Evolutionary conservation across 176 grass and related monocot species (phyloP), one percentile per base, ranked within the genome.

Genomic region (Tillandsia leiboldiana): DNA sequence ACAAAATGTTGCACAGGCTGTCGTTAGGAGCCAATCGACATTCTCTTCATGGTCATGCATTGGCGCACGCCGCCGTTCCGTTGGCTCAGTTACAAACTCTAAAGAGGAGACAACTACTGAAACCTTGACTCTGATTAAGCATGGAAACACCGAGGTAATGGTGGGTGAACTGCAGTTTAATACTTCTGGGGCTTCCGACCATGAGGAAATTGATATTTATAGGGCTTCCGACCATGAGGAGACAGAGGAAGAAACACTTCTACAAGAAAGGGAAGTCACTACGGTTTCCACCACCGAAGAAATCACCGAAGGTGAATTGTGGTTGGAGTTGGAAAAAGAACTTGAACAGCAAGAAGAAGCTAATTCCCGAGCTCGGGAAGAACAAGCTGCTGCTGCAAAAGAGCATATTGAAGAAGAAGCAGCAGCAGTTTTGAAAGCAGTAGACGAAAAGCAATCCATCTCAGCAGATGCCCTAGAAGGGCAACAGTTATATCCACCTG

Each of bases 1-100:
- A 53, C 93, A 97, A 42, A 90, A 81, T 81, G 84, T 97, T 73
- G 93, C 93, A 59, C 93, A 97, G 81, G 93, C 84, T 77, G 89
- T 97, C 66, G 93, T 84, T 75, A 83, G 87, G 79, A 97, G 84
- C 78, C 86, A 68, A 22, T 83, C 86, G 5, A 82, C 89, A 48
- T 61, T 97, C 56, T 92, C 93, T 56, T 90, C 93, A 67, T 97
- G 93, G 93, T 85, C 93, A 58, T 97, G 93, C 82, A 97, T 97
- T 51, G 89, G 93, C 74, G 88, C 88, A 78, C 86, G 93, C 8
- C 79, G 79, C n/a, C 89, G 93, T 79, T 66, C 73, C 42, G 73
- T 92, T 69, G 83, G 82, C 3, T 50, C 85, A 80, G 63, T 75
- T 75, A 51, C 73, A 68, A 82, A 75, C 74, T 51, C 78, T 14